Evolutionary conservation across 495 filamentous ascomycete genomes (phyloP).

Genomic region (Penicillium odoratum): DNA sequence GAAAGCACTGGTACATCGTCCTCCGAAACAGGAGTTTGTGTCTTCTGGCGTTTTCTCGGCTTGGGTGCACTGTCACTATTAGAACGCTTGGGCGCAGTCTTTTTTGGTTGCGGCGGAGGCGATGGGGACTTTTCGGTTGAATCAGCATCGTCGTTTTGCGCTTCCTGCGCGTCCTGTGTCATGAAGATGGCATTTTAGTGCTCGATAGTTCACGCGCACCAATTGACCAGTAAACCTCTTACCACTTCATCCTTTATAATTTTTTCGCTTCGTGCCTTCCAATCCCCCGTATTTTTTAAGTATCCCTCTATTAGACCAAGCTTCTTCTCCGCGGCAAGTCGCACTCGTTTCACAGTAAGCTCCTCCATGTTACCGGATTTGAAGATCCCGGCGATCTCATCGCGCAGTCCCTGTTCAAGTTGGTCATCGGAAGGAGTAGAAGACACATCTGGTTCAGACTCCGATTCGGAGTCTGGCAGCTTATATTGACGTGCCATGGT

Average conservation of each 20-base stretch:
- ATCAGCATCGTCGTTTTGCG: slow-evolving; percentile 14
- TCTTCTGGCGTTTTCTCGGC: slow-evolving; percentile 41
- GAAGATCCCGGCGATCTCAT: slow-evolving; percentile 59
- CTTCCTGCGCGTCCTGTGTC: slow-evolving; percentile 34
- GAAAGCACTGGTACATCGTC: slow-evolving; percentile 22
- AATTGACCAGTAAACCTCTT: slow-evolving; percentile 28
- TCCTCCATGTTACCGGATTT: slow-evolving; percentile 56
- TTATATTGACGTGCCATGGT: slow-evolving; percentile 37
- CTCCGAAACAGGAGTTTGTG: slow-evolving; percentile 29
- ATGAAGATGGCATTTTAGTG: background rate
- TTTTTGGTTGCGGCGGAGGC: slow-evolving; percentile 21
- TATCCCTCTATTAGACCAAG: slow-evolving; percentile 67
- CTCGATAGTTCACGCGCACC: background rate
- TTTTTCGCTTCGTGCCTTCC: slow-evolving; percentile 79
- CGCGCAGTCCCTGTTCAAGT: slow-evolving; percentile 57
- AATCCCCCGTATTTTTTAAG: slow-evolving; percentile 61
- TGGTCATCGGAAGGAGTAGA: slow-evolving; percentile 20
- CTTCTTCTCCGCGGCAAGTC: slow-evolving; percentile 64
- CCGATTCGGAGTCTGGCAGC: slow-evolving; percentile 40
- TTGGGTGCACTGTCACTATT: slow-evolving; percentile 22
- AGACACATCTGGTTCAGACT: slow-evolving; percentile 12
- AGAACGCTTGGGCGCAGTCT: slow-evolving; percentile 29
- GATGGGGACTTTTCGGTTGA: slow-evolving; percentile 11
- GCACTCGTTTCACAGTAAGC: slow-evolving; percentile 76
- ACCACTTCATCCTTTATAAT: slow-evolving; percentile 73